A percentile compares a stretch with the other conserved stretches of the same genome.
Evolutionary conservation across 2,329 filamentous ascomycete genomes (phyloP).

Genomic region (Neofusicoccum cordaticola): DNA sequence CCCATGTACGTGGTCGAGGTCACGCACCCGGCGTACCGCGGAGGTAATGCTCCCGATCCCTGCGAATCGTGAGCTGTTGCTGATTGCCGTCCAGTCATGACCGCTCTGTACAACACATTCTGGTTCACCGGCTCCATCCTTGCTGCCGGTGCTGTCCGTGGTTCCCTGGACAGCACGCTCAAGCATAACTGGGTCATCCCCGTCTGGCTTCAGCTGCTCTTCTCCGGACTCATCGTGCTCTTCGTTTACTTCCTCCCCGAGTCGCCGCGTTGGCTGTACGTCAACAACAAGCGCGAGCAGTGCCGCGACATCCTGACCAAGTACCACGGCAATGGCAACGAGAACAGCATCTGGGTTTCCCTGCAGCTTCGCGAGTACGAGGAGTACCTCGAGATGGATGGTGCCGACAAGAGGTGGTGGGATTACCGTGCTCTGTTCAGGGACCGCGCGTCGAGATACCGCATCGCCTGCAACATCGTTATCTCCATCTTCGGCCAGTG

Average conservation of each 20-base stretch:
- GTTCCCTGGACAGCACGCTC: constrained; percentile 21
- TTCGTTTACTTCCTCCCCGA: constrained; percentile 46
- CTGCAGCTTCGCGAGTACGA: constrained; percentile 58
- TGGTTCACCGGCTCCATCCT: constrained; percentile 41
- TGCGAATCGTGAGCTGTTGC: neutral
- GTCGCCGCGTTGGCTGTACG: constrained; percentile 51
- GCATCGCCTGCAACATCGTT: constrained; percentile 50
- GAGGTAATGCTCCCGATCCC: constrained; percentile 24
- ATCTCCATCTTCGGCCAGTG: constrained; percentile 54
- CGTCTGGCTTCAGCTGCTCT: constrained; percentile 17
- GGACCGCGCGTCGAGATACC: constrained; percentile 48
- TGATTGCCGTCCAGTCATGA: constrained; percentile 28
- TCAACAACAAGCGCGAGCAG: constrained; percentile 25
- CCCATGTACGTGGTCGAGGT: constrained; percentile 64
- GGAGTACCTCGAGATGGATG: constrained; percentile 48
- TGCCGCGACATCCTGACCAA: constrained; percentile 49
- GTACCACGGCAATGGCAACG: constrained; percentile 58
- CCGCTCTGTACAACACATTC: constrained; percentile 42
- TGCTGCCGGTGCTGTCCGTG: constrained; percentile 27
- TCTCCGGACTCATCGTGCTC: constrained; percentile 43
- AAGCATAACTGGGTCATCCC: constrained; percentile 23
- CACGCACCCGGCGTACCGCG: constrained; percentile 61
- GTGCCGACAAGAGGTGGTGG: constrained; percentile 59
- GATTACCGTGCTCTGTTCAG: constrained; percentile 56
- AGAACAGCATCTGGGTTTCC: constrained; percentile 51